Evolutionary conservation across 768 basidiomycete genomes (phyloP).

Genomic region (Cubamyces sp.): DNA sequence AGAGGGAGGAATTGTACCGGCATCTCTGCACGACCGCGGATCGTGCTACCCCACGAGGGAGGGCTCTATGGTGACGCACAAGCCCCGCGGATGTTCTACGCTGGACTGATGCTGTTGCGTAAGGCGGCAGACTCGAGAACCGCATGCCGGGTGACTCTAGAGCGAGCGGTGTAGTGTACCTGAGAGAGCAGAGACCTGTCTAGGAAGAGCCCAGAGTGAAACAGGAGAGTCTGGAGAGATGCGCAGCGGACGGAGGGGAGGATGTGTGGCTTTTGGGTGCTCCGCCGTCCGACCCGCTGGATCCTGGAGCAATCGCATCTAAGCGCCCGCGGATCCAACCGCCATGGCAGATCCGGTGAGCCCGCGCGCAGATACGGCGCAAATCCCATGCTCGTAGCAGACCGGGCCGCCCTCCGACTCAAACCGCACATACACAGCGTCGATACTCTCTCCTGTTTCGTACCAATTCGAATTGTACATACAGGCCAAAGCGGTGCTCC

Average conservation of each 20-base stretch:
- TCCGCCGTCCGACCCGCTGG: background rate
- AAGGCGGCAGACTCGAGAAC: slow-evolving; percentile 1
- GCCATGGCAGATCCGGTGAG: background rate
- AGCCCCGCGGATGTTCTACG: background rate
- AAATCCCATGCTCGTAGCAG: slow-evolving; percentile 12
- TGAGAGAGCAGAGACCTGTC: background rate
- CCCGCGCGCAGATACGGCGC: background rate
- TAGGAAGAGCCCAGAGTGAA: background rate
- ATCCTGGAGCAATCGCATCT: slow-evolving; percentile 10
- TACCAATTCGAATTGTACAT: too few species aligned
- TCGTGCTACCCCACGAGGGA: background rate
- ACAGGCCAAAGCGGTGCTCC: too few species aligned
- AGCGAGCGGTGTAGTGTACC: background rate
- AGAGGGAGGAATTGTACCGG: slow-evolving; percentile 17
- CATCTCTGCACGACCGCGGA: background rate
- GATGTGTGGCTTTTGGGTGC: background rate
- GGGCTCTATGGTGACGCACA: slow-evolving; percentile 7
- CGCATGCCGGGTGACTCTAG: slow-evolving; percentile 15
- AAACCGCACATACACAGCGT: too few species aligned
- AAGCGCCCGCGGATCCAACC: slow-evolving; percentile 8
- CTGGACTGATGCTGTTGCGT: slow-evolving; percentile 5
- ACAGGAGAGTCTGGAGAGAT: background rate
- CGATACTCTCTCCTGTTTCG: too few species aligned
- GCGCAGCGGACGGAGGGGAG: slow-evolving; percentile 1
- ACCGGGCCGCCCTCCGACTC: background rate